These are phyloP conservation scores for Glonium stellatum DNA, from an alignment of 495 filamentous ascomycete genomes.

Conservation along the genomic window DNA sequence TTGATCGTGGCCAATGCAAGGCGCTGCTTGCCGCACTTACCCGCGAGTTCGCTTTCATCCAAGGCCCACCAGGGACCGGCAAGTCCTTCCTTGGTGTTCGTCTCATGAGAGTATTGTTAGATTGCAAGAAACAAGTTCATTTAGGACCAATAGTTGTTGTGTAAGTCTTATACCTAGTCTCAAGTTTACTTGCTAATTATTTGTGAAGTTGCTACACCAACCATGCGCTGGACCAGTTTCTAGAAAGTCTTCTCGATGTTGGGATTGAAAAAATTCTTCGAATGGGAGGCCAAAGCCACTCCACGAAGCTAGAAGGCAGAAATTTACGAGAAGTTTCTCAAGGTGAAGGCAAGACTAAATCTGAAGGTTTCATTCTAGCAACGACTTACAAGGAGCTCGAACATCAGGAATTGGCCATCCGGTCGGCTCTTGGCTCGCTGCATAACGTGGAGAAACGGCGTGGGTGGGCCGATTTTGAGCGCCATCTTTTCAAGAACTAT, in stretches of 20 bases:
- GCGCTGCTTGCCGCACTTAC: conserved; percentile 52
- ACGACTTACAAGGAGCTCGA: conserved; percentile 23
- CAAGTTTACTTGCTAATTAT: too few species aligned
- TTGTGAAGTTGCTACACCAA: conserved; percentile 35
- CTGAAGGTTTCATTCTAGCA: neutral
- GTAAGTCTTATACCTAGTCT: too few species aligned
- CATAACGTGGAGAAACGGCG: conserved; percentile 1
- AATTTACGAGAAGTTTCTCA: neutral
- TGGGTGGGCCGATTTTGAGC: neutral
- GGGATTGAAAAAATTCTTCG: conserved; percentile 57
- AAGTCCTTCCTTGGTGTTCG: conserved; percentile 57
- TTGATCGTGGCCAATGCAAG: conserved; percentile 52
- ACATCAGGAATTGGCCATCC: conserved; percentile 24
- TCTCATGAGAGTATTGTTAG: conserved; percentile 53
- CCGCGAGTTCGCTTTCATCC: conserved; percentile 56
- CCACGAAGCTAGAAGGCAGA: conserved; percentile 40
- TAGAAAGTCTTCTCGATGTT: conserved; percentile 55
- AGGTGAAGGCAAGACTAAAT: neutral
- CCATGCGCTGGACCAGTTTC: conserved; percentile 68
- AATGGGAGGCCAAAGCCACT: conserved; percentile 62
- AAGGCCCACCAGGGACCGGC: conserved; percentile 77
- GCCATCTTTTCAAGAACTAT: neutral
- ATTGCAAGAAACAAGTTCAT: conserved; percentile 38
- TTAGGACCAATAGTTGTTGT: too few species aligned
- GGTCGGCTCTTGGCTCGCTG: conserved; percentile 28